Evolutionary conservation across 2,329 filamentous ascomycete species (phyloP).

Genomic region (Karstenula rhodostoma): DNA sequence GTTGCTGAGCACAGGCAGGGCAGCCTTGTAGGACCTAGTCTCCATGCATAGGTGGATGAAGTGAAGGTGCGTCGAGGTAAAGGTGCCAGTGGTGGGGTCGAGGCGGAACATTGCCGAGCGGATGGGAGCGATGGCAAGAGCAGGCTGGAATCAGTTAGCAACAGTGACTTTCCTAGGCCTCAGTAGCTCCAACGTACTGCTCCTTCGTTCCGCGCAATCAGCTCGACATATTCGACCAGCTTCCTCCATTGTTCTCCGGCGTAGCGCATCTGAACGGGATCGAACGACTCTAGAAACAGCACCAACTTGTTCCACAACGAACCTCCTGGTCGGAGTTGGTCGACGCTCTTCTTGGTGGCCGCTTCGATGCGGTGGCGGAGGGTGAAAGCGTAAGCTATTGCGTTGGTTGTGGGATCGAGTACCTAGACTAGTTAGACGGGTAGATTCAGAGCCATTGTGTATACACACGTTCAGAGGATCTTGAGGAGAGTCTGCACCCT

Average conservation of each 20-base stretch:
- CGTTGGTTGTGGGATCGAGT: slow-evolving; percentile 65
- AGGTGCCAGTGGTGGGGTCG: slow-evolving; percentile 71
- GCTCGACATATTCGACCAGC: slow-evolving; percentile 53
- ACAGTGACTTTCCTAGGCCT: neutral
- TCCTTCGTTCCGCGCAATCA: slow-evolving; percentile 40
- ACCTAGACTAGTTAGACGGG: slow-evolving; percentile 36
- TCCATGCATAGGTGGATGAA: slow-evolving; percentile 66
- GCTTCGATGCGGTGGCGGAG: slow-evolving; percentile 58
- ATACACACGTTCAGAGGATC: slow-evolving; percentile 49
- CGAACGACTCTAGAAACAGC: slow-evolving; percentile 59
- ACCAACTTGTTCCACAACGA: slow-evolving; percentile 60
- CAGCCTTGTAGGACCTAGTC: slow-evolving; percentile 62
- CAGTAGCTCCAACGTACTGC: slow-evolving; percentile 37
- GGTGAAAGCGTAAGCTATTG: slow-evolving; percentile 66
- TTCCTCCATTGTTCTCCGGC: slow-evolving; percentile 57
- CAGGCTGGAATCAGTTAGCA: slow-evolving; percentile 36
- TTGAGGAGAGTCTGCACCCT: slow-evolving; percentile 49
- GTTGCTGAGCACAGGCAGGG: slow-evolving; percentile 69
- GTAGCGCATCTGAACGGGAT: slow-evolving; percentile 64
- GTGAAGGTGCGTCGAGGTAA: slow-evolving; percentile 69
- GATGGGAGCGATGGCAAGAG: slow-evolving; percentile 49
- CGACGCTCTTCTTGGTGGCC: slow-evolving; percentile 47
- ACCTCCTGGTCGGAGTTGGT: slow-evolving; percentile 54
- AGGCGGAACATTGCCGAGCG: slow-evolving; percentile 68
- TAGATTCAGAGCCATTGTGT: neutral